These are phyloP conservation scores for Hansenula sp. DNA, from an alignment of 1,139 yeast genomes.

Conservation along the genomic window DNA sequence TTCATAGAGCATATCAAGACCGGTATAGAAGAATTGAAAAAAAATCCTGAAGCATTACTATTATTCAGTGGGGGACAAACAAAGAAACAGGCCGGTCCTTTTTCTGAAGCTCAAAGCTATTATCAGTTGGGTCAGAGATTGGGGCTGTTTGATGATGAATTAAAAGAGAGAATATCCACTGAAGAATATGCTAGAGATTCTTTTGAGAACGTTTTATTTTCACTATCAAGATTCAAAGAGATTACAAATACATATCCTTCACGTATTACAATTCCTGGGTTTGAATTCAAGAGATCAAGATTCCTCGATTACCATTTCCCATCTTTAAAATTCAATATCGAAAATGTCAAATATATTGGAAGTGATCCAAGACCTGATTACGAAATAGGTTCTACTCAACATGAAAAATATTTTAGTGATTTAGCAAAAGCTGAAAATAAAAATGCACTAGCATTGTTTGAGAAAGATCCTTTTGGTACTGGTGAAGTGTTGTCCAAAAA, in stretches of 20 bases:
- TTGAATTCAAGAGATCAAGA: constrained; percentile 65
- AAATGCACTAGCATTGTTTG: constrained; percentile 55
- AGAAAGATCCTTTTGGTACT: constrained; percentile 60
- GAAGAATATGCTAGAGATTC: constrained; percentile 83
- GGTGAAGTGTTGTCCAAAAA: constrained; percentile 38
- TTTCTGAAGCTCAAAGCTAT: constrained; percentile 64
- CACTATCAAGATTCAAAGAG: constrained; percentile 55
- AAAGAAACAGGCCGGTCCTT: constrained; percentile 44
- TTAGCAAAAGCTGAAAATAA: constrained; percentile 43
- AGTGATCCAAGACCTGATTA: constrained; percentile 52
- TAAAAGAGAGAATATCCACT: constrained; percentile 20
- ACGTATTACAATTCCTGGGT: constrained; percentile 59
- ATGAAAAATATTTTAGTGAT: constrained; percentile 33
- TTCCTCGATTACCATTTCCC: constrained; percentile 54
- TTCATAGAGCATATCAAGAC: constrained; percentile 59
- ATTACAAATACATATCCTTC: constrained; percentile 45
- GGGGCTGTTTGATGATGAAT: constrained; percentile 11
- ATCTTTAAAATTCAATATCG: constrained; percentile 39
- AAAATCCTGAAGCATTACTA: constrained; percentile 29
- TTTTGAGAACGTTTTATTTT: constrained; percentile 70
- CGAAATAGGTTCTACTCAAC: constrained; percentile 17
- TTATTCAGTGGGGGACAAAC: constrained; percentile 78
- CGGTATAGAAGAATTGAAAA: constrained; percentile 30
- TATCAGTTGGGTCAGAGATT: constrained; percentile 24
- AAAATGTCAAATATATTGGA: constrained; percentile 48